These are phyloP conservation scores for Leishmania arabica DNA, from an alignment of 208 protist species.

Conservation along the genomic window DNA sequence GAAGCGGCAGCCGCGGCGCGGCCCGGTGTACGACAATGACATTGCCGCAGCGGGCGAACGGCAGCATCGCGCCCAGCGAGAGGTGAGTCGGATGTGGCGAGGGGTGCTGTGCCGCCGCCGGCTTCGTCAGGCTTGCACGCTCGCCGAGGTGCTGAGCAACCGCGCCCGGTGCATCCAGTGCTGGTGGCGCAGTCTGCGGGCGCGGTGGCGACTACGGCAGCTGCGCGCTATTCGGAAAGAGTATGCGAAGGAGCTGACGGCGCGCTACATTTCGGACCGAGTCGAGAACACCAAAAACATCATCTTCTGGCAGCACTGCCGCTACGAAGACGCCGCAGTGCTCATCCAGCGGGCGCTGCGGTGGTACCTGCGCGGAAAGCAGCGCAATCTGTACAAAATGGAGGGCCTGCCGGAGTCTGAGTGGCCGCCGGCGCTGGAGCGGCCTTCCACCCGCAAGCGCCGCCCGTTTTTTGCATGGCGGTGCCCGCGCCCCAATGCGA, in stretches of 20 bases:
- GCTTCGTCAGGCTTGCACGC: conserved; percentile 46
- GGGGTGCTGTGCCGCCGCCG: conserved; percentile 73
- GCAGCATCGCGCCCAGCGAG: conserved; percentile 68
- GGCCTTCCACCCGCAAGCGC: conserved; percentile 33
- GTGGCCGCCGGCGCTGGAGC: conserved; percentile 39
- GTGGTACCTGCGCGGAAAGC: conserved; percentile 53
- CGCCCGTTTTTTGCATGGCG: conserved; percentile 79
- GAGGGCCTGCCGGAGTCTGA: conserved; percentile 29
- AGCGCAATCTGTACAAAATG: conserved; percentile 16
- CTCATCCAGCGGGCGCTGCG: conserved; percentile 67
- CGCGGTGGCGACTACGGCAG: conserved; percentile 37
- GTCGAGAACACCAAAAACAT: conserved; percentile 53
- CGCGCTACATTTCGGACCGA: conserved; percentile 42
- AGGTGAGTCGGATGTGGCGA: conserved; percentile 78
- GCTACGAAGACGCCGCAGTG: conserved; percentile 66
- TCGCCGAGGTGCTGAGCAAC: conserved; percentile 43
- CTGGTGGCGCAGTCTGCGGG: conserved; percentile 72
- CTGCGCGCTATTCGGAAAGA: conserved; percentile 42
- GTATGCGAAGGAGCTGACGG: conserved; percentile 51
- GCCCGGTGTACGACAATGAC: conserved; percentile 53
- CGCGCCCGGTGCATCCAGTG: conserved; percentile 74
- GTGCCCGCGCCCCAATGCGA: background rate
- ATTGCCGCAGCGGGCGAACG: conserved; percentile 49
- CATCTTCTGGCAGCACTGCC: conserved; percentile 78
- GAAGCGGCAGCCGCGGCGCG: conserved; percentile 44